Evolutionary conservation across 345 rosid genomes (phyloP).

Genomic region (Eutrema heterophyllum): DNA sequence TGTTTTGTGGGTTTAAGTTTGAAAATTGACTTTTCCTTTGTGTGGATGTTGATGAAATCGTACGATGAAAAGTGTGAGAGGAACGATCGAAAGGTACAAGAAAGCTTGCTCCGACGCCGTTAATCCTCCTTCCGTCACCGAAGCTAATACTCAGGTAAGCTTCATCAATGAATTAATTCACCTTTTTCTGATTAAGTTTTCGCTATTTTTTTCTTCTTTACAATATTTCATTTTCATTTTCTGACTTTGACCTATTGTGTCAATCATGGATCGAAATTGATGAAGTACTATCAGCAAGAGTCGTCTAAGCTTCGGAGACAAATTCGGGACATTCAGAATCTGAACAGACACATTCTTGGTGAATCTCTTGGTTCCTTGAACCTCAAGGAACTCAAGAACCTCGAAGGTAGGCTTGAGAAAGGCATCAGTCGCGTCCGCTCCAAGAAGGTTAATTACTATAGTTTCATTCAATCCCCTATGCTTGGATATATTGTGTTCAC

Average conservation of each 20-base stretch:
- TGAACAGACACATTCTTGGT: constrained; percentile 80
- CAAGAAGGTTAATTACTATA: constrained; percentile 53
- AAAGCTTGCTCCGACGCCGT: constrained; percentile 62
- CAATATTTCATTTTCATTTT: not conserved
- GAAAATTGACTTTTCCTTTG: not conserved
- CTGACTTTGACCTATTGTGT: not conserved
- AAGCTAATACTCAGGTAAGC: constrained; percentile 80
- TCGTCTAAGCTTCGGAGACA: constrained; percentile 70
- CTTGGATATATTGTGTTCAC: not conserved
- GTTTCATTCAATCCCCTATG: not conserved
- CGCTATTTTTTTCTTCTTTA: not conserved
- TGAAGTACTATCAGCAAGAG: constrained; percentile 88
- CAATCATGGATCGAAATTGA: not conserved
- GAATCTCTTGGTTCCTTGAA: constrained; percentile 63
- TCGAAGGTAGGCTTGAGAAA: constrained; percentile 73
- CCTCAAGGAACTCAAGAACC: constrained; percentile 71
- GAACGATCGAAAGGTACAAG: constrained; percentile 89
- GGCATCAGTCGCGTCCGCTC: constrained; percentile 78
- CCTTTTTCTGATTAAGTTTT: not conserved
- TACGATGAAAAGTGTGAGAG: constrained; percentile 55
- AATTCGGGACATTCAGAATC: constrained; percentile 67
- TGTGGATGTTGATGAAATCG: not conserved
- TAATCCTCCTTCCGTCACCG: constrained; percentile 57
- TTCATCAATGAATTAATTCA: not conserved
- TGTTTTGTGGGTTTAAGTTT: not conserved